Evolutionary conservation across 2,329 filamentous ascomycete genomes (phyloP), one percentile per base, ranked within the genome.

Genomic region (Gnomoniopsis sp.): DNA sequence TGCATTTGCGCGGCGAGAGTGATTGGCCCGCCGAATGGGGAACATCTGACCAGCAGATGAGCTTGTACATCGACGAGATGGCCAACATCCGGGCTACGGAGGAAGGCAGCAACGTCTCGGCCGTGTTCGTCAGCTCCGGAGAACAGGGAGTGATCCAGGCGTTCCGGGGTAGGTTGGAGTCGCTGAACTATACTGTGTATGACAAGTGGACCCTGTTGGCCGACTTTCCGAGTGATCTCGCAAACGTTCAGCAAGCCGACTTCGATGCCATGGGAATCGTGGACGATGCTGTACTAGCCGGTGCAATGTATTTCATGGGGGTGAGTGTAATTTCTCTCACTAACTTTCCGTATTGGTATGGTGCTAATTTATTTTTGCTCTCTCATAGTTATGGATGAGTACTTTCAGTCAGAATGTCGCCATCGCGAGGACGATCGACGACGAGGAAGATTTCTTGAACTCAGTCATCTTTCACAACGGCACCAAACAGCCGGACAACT

Each of bases 101-200:
- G 11, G 23, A 36, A 14, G 46, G 30, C 17, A 6, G 15, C 17
- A 19, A 43, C 17, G 38, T 47, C 12, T 33, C 30, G 47, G 41
- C 47, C 4, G 47, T 50, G 7, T 59, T 51, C 26, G 56, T 59
- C 22, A 62, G 57, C 52, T 55, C 51, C n/a, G 47, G 48, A 6
- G 48, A 59, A 12, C 48, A 6, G 1, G 21, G 22, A 2, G 51
- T 48, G 14, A 23, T 53, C 11, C 46, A 62, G 17, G 49, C 6
- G 47, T 62, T 62, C 33, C 59, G 56, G 3, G 38, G 55, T 21
- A 59, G 53, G 38, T 23, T 62, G n/a, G 19, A 51, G 59, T 52
- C 59, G 36, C 57, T 59, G 11, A 36, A 52, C 19, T 59, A 55
- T 33, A 52, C 30, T 6, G 51, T 62, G 3, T 43, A 59, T 41